Conservation (phyloP, 2,329 filamentous ascomycete genomes). For the Lachnellula cervina region DNA sequence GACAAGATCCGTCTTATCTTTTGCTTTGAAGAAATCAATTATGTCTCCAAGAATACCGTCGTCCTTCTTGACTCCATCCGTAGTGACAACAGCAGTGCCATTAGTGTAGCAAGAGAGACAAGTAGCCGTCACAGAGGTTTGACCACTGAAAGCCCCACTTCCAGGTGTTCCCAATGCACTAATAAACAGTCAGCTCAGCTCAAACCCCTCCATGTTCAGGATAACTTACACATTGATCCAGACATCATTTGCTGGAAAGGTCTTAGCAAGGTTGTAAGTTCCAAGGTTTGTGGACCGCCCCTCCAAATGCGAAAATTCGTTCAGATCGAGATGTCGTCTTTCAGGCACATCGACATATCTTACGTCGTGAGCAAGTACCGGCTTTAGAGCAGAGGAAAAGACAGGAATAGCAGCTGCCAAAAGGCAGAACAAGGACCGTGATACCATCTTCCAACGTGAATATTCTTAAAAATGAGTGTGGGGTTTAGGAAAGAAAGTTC, state of each 20-base stretch:
- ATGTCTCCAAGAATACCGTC: slow-evolving; percentile 11
- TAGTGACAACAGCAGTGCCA: slow-evolving; percentile 21
- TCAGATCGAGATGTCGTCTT: slow-evolving; percentile 2
- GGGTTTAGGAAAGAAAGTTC: neutral
- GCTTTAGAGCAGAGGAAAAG: slow-evolving; percentile 1
- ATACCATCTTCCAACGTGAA: slow-evolving; percentile 1
- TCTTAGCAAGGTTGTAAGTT: slow-evolving; percentile 1
- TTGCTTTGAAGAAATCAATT: slow-evolving; percentile 17
- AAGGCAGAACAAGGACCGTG: neutral
- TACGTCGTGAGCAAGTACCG: slow-evolving; percentile 3
- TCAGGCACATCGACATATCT: neutral
- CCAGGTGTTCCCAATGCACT: slow-evolving; percentile 11
- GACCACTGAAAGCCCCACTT: neutral
- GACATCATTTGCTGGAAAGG: slow-evolving; percentile 9
- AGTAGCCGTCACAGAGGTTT: neutral
- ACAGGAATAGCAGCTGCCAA: slow-evolving; percentile 1
- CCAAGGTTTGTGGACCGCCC: neutral
- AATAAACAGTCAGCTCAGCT: slow-evolving; percentile 1
- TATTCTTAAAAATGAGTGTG: neutral
- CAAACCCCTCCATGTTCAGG: neutral
- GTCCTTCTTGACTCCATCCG: slow-evolving; percentile 16
- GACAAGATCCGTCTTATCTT: slow-evolving; percentile 4
- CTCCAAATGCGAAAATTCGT: neutral
- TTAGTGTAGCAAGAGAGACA: slow-evolving; percentile 24
- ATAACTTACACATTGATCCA: slow-evolving; percentile 20